Base-by-base conservation (phyloP, 2,329 filamentous ascomycete species). In the Biscogniauxia mediterranea region DNA sequence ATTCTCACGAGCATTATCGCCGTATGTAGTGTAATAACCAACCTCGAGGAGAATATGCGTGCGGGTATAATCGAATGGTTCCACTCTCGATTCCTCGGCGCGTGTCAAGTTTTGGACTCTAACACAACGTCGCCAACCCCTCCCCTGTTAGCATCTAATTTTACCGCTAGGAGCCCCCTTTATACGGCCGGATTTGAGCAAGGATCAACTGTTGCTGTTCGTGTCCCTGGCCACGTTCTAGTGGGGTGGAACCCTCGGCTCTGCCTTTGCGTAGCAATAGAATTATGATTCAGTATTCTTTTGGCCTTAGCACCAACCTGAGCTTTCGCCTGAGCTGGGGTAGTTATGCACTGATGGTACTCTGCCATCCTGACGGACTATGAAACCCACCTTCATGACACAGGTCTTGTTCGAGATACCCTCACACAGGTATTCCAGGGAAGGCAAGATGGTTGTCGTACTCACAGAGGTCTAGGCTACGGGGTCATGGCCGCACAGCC, bases 301-400 rank as follows among this genome's bases (percentile, higher is more conserved):
- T 46, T 46, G 13, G 38, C 38, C 38, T n/a, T 46, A 13, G 11
- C 38, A 46, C 51, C 28, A n/a, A 60, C 26, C 52, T 54, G 62
- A 56, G 55, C 63, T 66, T 13, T 46, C 32, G 54, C 26, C 17
- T 42, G 54, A 38, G 54, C 20, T 20, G 28, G 17, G 54, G 32
- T 25, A 28, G 26, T 55, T 55, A 38, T 55, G 54, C 25, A 55
- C 54, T 55, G 54, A 42, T 55, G 54, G 26, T 32, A 55, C 20
- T 38, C 32, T 32, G 19, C 26, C 25, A 26, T 20, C 28, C 52
- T 15, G 5, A 21, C 17, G 17, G 52, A 17, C 28, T 38, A 59
- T 52, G 55, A 52, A 64, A 63, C 58, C 66, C 66, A 66, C 66
- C 55, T 51, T 55, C 56, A 61, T 66, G 66, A 68, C 54, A 68